Conservation (phyloP, 805 yeast species). For the baker's yeast (Saccharomyces cerevisiae) region DNA sequence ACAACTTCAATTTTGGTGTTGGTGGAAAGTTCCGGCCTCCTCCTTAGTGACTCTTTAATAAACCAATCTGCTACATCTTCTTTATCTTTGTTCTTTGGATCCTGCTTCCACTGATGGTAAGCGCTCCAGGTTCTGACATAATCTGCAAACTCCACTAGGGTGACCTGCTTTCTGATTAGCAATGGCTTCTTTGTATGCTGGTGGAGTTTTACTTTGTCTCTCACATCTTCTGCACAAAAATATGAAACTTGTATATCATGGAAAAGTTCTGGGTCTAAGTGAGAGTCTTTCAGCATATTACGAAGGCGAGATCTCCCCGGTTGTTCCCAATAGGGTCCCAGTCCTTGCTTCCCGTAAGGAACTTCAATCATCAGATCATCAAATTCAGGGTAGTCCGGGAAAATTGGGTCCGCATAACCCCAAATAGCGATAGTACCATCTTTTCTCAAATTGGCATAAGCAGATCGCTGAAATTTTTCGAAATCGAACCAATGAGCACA, state of each 20-base stretch:
- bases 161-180: slow-evolving; percentile 31
- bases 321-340: slow-evolving; percentile 78
- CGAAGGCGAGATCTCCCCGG: slow-evolving; percentile 63
- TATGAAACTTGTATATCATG: slow-evolving; percentile 32
- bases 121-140: slow-evolving; percentile 69
- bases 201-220: slow-evolving; percentile 8
- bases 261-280: slow-evolving; percentile 29
- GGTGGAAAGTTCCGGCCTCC: slow-evolving; percentile 16
- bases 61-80: slow-evolving; percentile 44
- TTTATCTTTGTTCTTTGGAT: slow-evolving; percentile 28
- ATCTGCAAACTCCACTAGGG: slow-evolving; percentile 39
- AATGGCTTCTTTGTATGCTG: slow-evolving; percentile 18
- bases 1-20: slow-evolving; percentile 13
- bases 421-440: slow-evolving; percentile 68
- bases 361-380: slow-evolving; percentile 46
- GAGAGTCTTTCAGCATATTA: slow-evolving; percentile 27
- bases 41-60: slow-evolving; percentile 32
- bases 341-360: slow-evolving; percentile 39
- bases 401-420: slow-evolving; percentile 70
- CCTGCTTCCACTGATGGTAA: slow-evolving; percentile 46
- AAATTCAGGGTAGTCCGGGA: slow-evolving; percentile 44
- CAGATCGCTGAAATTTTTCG: slow-evolving; percentile 41
- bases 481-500: slow-evolving; percentile 81
- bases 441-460: slow-evolving; percentile 42
- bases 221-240: slow-evolving; percentile 14